These are phyloP conservation scores for Pseudocercospora cruenta DNA, from an alignment of 2,329 filamentous ascomycete species.

Conservation along the genomic window DNA sequence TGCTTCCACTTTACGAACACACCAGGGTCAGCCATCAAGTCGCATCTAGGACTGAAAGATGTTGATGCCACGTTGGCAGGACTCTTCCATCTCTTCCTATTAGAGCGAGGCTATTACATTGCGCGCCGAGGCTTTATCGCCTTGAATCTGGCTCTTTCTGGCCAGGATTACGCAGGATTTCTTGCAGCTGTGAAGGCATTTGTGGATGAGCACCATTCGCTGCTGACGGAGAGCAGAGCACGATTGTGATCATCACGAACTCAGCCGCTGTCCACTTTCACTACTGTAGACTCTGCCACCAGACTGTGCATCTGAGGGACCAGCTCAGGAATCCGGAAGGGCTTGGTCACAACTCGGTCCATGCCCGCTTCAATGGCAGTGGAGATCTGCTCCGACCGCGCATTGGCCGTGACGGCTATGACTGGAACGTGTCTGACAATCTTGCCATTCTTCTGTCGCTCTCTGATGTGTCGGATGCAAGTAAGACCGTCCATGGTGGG, in stretches of 20 bases:
- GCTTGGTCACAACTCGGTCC: conserved; percentile 42
- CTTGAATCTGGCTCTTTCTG: conserved; percentile 40
- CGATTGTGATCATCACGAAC: neutral
- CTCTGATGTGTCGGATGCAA: conserved; percentile 37
- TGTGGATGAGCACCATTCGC: conserved; percentile 11
- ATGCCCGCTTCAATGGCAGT: conserved; percentile 39
- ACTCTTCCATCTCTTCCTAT: conserved; percentile 44
- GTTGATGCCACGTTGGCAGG: conserved; percentile 36
- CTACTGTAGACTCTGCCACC: conserved; percentile 27
- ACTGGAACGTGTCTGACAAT: conserved; percentile 46
- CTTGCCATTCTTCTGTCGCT: conserved; percentile 29
- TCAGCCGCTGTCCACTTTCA: neutral
- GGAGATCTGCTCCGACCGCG: conserved; percentile 38
- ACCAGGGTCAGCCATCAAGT: conserved; percentile 32
- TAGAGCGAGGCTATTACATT: conserved; percentile 44
- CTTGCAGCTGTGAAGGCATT: conserved; percentile 25
- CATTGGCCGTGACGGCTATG: conserved; percentile 42
- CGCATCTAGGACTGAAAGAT: conserved; percentile 29
- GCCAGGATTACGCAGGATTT: conserved; percentile 41
- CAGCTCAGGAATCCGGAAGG: conserved; percentile 40
- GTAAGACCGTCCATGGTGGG: conserved; percentile 40
- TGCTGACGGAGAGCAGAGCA: neutral
- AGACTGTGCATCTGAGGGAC: conserved; percentile 39
- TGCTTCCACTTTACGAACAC: conserved; percentile 42
- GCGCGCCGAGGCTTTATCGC: conserved; percentile 42